These are phyloP conservation scores for Monosporozyma siamensis DNA, from an alignment of 805 yeast genomes.

Conservation along the genomic window DNA sequence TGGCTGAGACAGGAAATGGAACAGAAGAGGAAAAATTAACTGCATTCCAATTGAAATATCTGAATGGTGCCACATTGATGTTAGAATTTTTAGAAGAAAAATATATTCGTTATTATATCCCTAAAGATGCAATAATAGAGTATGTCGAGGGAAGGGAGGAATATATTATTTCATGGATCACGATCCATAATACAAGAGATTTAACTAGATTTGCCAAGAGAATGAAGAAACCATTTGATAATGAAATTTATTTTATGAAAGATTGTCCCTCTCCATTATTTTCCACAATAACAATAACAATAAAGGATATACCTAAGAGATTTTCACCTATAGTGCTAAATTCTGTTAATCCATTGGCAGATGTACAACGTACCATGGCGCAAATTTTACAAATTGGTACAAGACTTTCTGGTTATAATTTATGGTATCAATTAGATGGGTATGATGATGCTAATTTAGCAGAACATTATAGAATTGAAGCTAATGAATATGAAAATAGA, in stretches of 20 bases:
- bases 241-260: conserved; percentile 22
- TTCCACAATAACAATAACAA: conserved; percentile 57
- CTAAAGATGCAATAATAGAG: conserved; percentile 71
- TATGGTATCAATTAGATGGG: conserved; percentile 83
- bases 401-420: conserved; percentile 48
- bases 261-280: conserved; percentile 34
- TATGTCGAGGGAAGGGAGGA: conserved; percentile 22
- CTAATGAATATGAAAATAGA: conserved; percentile 44
- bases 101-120: conserved; percentile 61
- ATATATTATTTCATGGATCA: conserved; percentile 27
- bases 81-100: conserved; percentile 82
- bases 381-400: conserved; percentile 49
- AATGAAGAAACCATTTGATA: conserved; percentile 9
- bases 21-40: conserved; percentile 49
- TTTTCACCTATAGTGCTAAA: conserved; percentile 55
- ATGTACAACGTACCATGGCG: conserved; percentile 55
- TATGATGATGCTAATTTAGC: conserved; percentile 57
- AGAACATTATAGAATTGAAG: conserved; percentile 50
- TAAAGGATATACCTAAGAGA: conserved; percentile 57
- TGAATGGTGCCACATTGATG: conserved; percentile 60
- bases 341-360: conserved; percentile 49
- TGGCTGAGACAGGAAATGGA: conserved; percentile 1
- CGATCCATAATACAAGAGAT: conserved; percentile 26
- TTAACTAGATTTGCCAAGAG: conserved; percentile 17
- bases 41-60: conserved; percentile 67